These are phyloP conservation scores for Apiospora kogelbergensis DNA, from an alignment of 2,329 filamentous ascomycete genomes.

Conservation along the genomic window DNA sequence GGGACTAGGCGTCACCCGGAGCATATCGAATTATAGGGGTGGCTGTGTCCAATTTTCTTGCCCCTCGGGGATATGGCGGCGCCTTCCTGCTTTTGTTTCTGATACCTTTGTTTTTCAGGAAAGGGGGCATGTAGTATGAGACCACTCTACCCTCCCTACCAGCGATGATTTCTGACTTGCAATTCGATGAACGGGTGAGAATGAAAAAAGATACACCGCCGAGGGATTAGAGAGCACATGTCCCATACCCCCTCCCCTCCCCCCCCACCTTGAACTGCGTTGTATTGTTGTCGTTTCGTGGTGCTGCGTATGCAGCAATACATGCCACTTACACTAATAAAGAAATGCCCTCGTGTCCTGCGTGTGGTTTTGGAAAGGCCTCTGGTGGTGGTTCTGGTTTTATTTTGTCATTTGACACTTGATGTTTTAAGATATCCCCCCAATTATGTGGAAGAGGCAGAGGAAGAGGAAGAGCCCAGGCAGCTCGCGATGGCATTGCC, in stretches of 20 bases:
- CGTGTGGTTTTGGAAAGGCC: background rate
- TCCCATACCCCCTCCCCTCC: background rate
- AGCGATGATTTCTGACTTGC: background rate
- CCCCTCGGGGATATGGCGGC: background rate
- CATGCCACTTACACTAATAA: conserved; percentile 7
- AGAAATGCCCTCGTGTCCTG: background rate
- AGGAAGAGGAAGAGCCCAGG: background rate
- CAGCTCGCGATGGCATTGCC: background rate
- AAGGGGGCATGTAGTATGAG: background rate
- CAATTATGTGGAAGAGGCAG: background rate
- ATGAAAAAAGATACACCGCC: background rate
- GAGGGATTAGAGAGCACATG: background rate
- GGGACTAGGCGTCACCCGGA: conserved; percentile 1
- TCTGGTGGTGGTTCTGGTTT: background rate
- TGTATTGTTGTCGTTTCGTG: conserved; percentile 1
- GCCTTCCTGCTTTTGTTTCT: background rate
- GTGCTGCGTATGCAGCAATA: background rate
- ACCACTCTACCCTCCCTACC: background rate
- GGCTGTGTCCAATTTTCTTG: background rate
- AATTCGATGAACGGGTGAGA: background rate
- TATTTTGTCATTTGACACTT: background rate
- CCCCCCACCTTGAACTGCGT: too few relatives aligned
- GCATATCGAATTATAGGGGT: conserved; percentile 7
- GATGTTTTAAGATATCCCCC: conserved; percentile 4
- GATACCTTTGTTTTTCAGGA: background rate